These are phyloP conservation scores for Cordia subcordata DNA, from an alignment of 257 asterid species.

Conservation along the genomic window DNA sequence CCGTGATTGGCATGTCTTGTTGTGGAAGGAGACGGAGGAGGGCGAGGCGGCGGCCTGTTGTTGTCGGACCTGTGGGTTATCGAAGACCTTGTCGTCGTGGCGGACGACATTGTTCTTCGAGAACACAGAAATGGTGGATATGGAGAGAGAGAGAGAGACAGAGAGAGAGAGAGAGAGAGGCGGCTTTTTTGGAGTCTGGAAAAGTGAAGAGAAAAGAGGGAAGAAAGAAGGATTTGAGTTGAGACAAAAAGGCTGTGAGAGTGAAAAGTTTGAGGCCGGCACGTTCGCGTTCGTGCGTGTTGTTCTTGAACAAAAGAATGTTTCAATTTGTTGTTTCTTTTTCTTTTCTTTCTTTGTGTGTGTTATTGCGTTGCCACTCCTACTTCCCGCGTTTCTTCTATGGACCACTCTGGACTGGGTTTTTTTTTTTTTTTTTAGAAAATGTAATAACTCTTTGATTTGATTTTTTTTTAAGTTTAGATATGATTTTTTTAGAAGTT, in stretches of 20 bases:
- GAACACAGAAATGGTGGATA: neutral
- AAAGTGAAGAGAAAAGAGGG: neutral
- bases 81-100: neutral
- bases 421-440: neutral
- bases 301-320: too few species aligned
- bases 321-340: too few species aligned
- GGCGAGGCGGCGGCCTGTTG: neutral
- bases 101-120: neutral
- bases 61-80: neutral
- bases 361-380: neutral
- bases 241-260: neutral
- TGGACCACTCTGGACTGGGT: neutral
- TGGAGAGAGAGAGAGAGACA: neutral
- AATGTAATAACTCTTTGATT: too few species aligned
- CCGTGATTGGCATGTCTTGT: neutral
- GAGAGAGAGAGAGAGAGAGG: neutral
- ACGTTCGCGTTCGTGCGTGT: too few species aligned
- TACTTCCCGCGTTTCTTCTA: neutral
- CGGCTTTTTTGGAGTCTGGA: neutral
- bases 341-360: neutral
- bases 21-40: neutral
- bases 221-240: neutral
- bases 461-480: too few species aligned
- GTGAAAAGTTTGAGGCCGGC: constrained; percentile 53
- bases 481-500: too few species aligned